Evolutionary conservation across 2,329 filamentous ascomycete species (phyloP).

Genomic region (Coniochaeta prunicola): DNA sequence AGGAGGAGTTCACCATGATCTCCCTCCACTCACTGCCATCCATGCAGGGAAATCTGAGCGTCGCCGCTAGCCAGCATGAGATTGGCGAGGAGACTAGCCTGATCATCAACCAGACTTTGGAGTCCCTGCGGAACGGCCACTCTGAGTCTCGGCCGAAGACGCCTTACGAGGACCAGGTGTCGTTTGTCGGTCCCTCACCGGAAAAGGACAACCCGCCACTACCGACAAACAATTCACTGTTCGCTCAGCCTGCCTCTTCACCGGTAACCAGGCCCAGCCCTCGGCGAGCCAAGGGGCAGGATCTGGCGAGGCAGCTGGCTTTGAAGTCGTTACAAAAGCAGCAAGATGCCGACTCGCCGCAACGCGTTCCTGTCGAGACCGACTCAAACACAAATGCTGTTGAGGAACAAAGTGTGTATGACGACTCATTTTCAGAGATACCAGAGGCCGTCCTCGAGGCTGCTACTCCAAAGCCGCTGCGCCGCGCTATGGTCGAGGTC

Average conservation of each 20-base stretch:
- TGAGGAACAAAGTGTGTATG: constrained; percentile 30
- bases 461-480: constrained; percentile 33
- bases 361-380: constrained; percentile 1
- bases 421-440: constrained; percentile 52
- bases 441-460: constrained; percentile 42
- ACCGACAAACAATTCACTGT: constrained; percentile 1
- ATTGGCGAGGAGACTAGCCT: constrained; percentile 49
- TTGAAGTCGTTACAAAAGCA: constrained; percentile 13
- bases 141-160: not conserved
- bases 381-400: constrained; percentile 5
- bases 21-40: constrained; percentile 47
- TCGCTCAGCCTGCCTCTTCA: constrained; percentile 6
- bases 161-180: constrained; percentile 1
- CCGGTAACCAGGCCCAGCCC: constrained; percentile 8
- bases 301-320: constrained; percentile 16
- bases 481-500: constrained; percentile 6
- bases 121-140: constrained; percentile 35
- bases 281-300: constrained; percentile 9
- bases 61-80: constrained; percentile 29
- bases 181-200: not conserved
- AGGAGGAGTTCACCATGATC: constrained; percentile 54
- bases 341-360: constrained; percentile 1
- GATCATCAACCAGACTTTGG: constrained; percentile 49
- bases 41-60: constrained; percentile 30
- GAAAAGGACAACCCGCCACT: not conserved